Evolutionary conservation across 768 basidiomycete genomes (phyloP).

Genomic region (Mycena metata): DNA sequence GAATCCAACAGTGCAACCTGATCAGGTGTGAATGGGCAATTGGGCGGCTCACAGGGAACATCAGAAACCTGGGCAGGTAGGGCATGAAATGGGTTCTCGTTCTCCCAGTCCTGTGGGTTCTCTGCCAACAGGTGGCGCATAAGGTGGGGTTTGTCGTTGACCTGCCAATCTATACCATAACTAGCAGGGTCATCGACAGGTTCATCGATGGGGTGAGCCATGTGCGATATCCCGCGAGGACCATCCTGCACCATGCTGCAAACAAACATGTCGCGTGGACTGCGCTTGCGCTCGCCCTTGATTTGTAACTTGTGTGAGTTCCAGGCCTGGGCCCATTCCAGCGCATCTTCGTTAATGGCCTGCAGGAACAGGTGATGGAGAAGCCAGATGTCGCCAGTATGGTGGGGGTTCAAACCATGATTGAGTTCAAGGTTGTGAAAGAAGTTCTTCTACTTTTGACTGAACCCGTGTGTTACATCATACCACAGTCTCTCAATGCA

Average conservation of each 20-base stretch:
- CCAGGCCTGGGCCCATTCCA: slow-evolving; percentile 45
- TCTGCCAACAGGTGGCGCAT: slow-evolving; percentile 24
- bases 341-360: slow-evolving; percentile 41
- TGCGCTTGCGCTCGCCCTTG: slow-evolving; percentile 23
- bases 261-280: slow-evolving; percentile 38
- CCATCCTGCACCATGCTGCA: slow-evolving; percentile 39
- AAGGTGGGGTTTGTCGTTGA: slow-evolving; percentile 1
- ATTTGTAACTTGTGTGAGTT: slow-evolving; percentile 43
- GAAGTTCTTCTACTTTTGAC: slow-evolving; percentile 48
- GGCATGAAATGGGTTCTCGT: slow-evolving; percentile 19
- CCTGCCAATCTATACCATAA: slow-evolving; percentile 38
- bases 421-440: slow-evolving; percentile 44
- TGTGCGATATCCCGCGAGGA: slow-evolving; percentile 20
- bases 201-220: slow-evolving; percentile 2
- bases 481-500: slow-evolving; percentile 46
- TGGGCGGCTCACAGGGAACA: slow-evolving; percentile 10
- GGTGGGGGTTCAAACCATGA: slow-evolving; percentile 37
- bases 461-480: slow-evolving; percentile 45
- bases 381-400: slow-evolving; percentile 46
- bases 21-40: slow-evolving; percentile 1
- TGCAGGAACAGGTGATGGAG: slow-evolving; percentile 46
- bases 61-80: background rate
- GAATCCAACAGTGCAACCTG: background rate
- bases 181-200: slow-evolving; percentile 3
- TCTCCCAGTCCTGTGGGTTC: slow-evolving; percentile 25